phyloP scores from a whole-genome alignment of 148 eudicot genomes.

The Silene uniflora region DNA sequence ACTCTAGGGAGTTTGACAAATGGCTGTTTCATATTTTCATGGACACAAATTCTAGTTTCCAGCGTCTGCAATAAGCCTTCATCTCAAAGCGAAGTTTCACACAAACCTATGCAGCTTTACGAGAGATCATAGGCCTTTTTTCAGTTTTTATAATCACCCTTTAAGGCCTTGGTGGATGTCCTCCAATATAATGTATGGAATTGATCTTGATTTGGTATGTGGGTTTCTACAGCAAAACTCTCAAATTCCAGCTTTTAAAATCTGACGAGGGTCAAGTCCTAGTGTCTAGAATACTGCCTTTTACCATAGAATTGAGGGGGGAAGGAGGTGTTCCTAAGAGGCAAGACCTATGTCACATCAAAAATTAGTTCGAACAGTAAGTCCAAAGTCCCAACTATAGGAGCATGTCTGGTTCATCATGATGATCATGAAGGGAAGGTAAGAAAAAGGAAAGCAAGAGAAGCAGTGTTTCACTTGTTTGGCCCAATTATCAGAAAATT shows the following conservation, averaged over 20 bases:
- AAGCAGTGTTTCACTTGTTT: not conserved
- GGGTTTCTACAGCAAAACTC: not conserved
- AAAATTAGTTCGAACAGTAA: too few relatives aligned
- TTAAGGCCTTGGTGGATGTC: not conserved
- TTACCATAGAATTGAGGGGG: not conserved
- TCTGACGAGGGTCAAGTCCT: not conserved
- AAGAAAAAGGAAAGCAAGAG: not conserved
- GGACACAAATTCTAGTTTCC: not conserved
- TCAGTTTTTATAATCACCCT: not conserved
- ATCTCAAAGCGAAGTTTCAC: not conserved
- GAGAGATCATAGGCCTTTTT: not conserved
- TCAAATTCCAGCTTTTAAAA: not conserved
- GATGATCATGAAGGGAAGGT: not conserved
- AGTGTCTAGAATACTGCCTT: not conserved
- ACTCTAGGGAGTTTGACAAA: not conserved
- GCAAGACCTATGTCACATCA: too few relatives aligned
- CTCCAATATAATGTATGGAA: not conserved
- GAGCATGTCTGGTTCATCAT: too few relatives aligned
- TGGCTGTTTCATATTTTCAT: not conserved
- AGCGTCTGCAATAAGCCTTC: not conserved
- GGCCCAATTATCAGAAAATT: not conserved
- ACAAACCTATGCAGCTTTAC: not conserved
- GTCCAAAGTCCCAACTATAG: too few relatives aligned
- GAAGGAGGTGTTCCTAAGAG: not conserved
- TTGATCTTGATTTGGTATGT: too few relatives aligned